Evolutionary conservation across 2,329 filamentous ascomycete species (phyloP).

Genomic region (Cordyceps militaris): DNA sequence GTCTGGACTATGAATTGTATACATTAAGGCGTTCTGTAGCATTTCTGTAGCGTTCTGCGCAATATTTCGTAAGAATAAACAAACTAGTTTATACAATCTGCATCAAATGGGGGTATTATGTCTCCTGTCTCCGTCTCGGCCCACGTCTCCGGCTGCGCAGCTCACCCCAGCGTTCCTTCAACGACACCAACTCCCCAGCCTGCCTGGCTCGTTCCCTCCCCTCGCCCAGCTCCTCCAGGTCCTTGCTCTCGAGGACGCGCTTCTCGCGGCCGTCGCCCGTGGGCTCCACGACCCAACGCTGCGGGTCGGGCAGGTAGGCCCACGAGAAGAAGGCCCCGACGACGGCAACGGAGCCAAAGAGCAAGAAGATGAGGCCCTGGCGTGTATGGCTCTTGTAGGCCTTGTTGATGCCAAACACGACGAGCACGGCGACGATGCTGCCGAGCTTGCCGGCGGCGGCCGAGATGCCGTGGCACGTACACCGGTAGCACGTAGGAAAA

Average conservation of each 20-base stretch:
- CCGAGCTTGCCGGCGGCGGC: conserved; percentile 54
- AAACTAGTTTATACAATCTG: background rate
- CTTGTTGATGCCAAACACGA: conserved; percentile 43
- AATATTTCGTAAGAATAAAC: background rate
- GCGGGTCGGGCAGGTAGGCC: conserved; percentile 44
- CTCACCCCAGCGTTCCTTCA: conserved; percentile 36
- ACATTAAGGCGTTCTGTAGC: background rate
- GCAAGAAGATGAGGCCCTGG: conserved; percentile 43
- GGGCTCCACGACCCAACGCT: conserved; percentile 28
- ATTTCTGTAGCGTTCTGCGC: background rate
- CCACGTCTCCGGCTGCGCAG: conserved; percentile 23
- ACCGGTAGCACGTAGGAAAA: conserved; percentile 57
- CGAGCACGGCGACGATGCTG: conserved; percentile 43
- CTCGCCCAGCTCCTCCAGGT: conserved; percentile 44
- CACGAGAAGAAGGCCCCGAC: conserved; percentile 44
- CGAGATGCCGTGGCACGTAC: conserved; percentile 55
- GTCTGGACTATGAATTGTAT: background rate
- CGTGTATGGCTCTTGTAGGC: conserved; percentile 34
- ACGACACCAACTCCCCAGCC: conserved; percentile 38
- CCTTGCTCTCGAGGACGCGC: conserved; percentile 37
- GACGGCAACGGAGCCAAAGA: conserved; percentile 43
- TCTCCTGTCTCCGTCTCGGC: background rate
- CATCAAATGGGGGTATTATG: background rate
- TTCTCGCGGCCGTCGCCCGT: conserved; percentile 26
- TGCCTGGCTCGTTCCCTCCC: conserved; percentile 37